Evolutionary conservation across 345 rosid genomes (phyloP), one percentile per base, ranked within the genome.

Genomic region (Hibiscus trionum): DNA sequence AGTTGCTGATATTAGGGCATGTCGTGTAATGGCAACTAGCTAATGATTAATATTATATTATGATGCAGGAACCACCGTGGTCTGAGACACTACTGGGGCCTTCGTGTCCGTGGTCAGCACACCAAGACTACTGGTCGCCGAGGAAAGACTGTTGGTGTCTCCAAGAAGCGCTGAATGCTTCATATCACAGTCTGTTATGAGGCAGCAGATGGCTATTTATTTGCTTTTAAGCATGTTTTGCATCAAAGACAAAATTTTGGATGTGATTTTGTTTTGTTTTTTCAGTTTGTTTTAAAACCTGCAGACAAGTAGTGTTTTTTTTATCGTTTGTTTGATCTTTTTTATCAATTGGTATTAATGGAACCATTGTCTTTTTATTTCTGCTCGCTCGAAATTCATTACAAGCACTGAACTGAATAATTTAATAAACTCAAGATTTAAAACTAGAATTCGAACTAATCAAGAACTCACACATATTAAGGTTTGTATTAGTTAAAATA

Each of bases 51-150:
- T 56, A 11, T 56, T 19, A 37, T 37, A 8, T 15, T 61, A 11
- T 37, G 2, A 35, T 69, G 77, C 84, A 93, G 98, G 77, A 93
- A 91, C 80, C 98, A 91, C 65, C 97, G 97, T 75, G 98, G 98
- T 76, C 82, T 91, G 74, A 90, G 98, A 77, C 98, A 94, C 86
- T 91, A 91, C 85, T 94, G 98, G 98, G 97, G 98, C 52, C 91
- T 94, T 33, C 90, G 97, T 4, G 98, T 94, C 9, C 89, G 98
- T 74, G 98, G 98, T 29, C 98, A 93, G 78, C 97, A 93, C 86
- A 91, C 97, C 80, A 94, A 94, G 94, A 89, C 98, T 7, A 91
- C 97, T 10, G 98, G 96, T 46, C 96, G 97, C 44, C 77, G 98
- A 49, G 93, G 94, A 17, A 86, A 88, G 85, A 86, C 89, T 59